These are phyloP conservation scores for Lathyrus aphaca DNA, from an alignment of 306 rosid genomes.

Conservation along the genomic window DNA sequence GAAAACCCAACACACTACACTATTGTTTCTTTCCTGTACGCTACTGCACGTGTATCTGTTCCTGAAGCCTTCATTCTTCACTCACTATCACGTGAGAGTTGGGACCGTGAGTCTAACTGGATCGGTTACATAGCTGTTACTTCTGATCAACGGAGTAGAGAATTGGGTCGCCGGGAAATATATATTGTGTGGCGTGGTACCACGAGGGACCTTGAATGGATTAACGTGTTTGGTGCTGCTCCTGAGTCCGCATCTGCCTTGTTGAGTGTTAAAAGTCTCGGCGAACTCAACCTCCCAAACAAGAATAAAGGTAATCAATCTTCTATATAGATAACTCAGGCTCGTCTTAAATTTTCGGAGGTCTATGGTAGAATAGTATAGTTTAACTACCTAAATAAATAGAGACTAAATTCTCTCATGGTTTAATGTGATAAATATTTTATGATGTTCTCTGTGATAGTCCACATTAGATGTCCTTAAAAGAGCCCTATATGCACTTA, in stretches of 20 bases:
- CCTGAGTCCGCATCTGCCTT: constrained; percentile 35
- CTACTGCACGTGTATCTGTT: constrained; percentile 58
- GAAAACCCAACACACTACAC: constrained; percentile 42
- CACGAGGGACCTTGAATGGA: constrained; percentile 59
- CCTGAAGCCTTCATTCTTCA: constrained; percentile 61
- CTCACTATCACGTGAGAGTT: constrained; percentile 57
- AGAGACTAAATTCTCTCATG: no score
- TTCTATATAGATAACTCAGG: no score
- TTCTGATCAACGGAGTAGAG: constrained; percentile 38
- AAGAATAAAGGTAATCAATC: not conserved
- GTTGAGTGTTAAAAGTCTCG: constrained; percentile 29
- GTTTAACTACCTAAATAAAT: no score
- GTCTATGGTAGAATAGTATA: no score
- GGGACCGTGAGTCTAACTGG: constrained; percentile 86
- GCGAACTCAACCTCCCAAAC: not conserved
- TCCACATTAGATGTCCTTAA: no score
- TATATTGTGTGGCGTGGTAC: constrained; percentile 76
- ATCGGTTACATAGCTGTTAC: constrained; percentile 70
- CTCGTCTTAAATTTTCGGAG: no score
- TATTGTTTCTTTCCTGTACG: constrained; percentile 61
- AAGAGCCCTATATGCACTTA: not conserved
- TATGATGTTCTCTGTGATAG: not conserved
- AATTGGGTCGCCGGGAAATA: constrained; percentile 61
- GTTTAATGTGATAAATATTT: no score
- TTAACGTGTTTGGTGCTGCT: constrained; percentile 47